Evolutionary conservation across 331 rosid genomes (phyloP), one percentile per base, ranked within the genome.

Genomic region (Pyrus hybrid): DNA sequence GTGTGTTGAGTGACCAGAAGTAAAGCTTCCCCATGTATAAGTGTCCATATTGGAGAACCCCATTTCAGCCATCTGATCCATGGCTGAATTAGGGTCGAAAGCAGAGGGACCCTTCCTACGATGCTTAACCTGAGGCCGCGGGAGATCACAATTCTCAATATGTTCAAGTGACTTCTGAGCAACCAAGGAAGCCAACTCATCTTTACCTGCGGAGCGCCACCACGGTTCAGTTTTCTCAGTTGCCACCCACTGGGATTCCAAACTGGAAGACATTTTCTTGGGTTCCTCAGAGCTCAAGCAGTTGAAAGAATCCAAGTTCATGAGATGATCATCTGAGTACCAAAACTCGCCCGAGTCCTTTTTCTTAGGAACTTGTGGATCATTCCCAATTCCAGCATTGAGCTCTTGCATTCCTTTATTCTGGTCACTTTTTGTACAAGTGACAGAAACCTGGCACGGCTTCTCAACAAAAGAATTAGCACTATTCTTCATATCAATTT

Each of bases 81-180:
- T 37, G 33, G 91, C 76, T 28, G 83, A 82, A 68, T 80, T 88
- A 76, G 67, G 72, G 57, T 82, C 86, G 62, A 74, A 67, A 56
- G 85, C 45, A 18, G 76, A 62, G 8, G 72, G 62, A 2, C 56
- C 81, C 68, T 77, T 84, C 62, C 83, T 67, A 67, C 80, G 54
- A 67, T 83, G 80, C 80, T 77, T 87, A 72, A 74, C 67, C 75
- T 78, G 96, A 0, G 97, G 96, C 29, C 70, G 84, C 68, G 98
- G 97, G 78, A 93, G 98, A 83, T 93, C 98, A 79, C 98, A 93
- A 81, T 93, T 93, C 79, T 87, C 91, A 54, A 91, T 53, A 81
- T 79, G 77, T 79, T 84, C 93, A 63, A 85, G 88, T 32, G 98
- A 93, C 71, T 84, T 93, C 77, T 73, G 87, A 77, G 98, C 92